Conservation (phyloP, 2,329 filamentous ascomycete species). For the Nemania diffusa region DNA sequence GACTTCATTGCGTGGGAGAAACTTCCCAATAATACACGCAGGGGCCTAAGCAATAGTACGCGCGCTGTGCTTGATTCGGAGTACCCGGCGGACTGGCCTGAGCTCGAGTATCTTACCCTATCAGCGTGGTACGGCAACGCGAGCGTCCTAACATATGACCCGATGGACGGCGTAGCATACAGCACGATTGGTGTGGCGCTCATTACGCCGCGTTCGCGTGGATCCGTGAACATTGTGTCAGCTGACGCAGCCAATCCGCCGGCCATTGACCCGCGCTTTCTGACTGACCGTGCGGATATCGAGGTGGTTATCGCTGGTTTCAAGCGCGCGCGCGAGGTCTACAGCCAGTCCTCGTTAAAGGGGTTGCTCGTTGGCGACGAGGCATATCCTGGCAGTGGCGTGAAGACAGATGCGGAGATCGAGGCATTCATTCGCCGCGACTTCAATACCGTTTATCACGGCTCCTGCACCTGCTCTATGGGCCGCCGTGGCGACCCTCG, state of each 20-base stretch:
- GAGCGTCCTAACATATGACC: not conserved
- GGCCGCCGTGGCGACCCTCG: conserved; percentile 25
- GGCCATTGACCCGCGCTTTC: conserved; percentile 57
- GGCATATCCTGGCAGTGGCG: not conserved
- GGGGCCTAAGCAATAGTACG: not conserved
- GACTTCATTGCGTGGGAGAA: not conserved
- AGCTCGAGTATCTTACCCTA: not conserved
- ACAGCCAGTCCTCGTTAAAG: not conserved
- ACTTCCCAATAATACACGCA: not conserved
- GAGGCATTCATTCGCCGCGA: conserved; percentile 11
- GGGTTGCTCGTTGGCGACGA: not conserved
- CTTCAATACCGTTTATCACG: conserved; percentile 37
- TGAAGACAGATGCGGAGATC: conserved; percentile 29
- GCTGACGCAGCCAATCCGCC: not conserved
- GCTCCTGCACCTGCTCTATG: conserved; percentile 36
- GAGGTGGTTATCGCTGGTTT: conserved; percentile 56
- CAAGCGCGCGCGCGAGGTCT: conserved; percentile 54
- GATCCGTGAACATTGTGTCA: not conserved
- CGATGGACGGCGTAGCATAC: not conserved
- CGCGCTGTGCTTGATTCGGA: not conserved
- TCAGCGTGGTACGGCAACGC: not conserved
- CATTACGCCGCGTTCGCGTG: not conserved
- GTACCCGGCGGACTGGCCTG: not conserved
- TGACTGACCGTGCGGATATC: conserved; percentile 54
- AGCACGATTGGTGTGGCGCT: not conserved